Base-by-base conservation (phyloP, 1,284 basidiomycete genomes). In the Cystobasidium pallidum region DNA sequence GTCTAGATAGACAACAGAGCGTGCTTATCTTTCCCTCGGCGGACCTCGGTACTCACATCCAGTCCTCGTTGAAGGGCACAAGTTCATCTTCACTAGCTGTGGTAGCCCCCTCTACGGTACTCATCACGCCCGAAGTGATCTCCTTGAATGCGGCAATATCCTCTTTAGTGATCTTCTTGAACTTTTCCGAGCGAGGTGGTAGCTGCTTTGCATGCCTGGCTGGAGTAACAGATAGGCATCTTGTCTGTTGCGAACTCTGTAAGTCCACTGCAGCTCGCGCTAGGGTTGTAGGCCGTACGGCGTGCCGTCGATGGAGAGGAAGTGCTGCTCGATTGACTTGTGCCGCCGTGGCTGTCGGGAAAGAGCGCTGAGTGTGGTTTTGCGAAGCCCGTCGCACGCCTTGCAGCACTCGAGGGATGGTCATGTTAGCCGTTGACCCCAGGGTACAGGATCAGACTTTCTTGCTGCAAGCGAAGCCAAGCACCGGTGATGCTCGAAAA, bases 61-160 rank as follows among this genome's bases (percentile, higher is more conserved):
- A 99, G 81, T 99, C 95, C 77, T 87, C 85, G 81, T 99, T 99
- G 85, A 87, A 97, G 0, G 83, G 84, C 21, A 86, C 85, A 41
- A 98, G 86, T 76, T 97, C 94, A 43, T 78, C 77, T 0, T 49
- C 61, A 7, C 70, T 63, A 8, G 55, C 73, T 11, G 51, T 70
- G 74, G 73, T 78, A 8, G 66, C 73, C 11, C 66, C 73, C 3
- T 74, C 47, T 63, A 80, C 77, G 4, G 84, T 85, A 17, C 83
- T 84, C 39, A 85, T 78, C 39, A 86, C 77, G 0, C 82, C 81
- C 2, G 83, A 80, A 0, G 85, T 80, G 32, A 85, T 78, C 3
- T 80, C 77, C 15, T 82, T 81, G 68, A 86, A 80, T n/a, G 80
- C 79, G 52, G 81, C 79, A 73, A 86, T 79, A 70, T 85, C 83